phyloP scores from a whole-genome alignment of 1,284 basidiomycete species.

The Cutaneotrichosporon mucoides region DNA sequence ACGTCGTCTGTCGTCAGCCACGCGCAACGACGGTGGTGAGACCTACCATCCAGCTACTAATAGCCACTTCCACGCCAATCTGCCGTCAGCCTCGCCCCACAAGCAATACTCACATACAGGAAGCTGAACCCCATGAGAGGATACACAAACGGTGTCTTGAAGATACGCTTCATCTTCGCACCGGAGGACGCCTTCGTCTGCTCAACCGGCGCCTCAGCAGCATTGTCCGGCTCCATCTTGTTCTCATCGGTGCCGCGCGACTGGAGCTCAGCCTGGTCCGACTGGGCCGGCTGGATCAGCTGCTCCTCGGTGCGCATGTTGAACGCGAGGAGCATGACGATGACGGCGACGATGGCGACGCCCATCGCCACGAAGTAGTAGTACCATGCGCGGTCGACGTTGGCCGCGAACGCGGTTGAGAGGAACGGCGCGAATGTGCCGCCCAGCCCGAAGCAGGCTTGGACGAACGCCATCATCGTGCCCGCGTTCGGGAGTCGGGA shows the following conservation, averaged over 20 bases:
- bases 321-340: constrained; percentile 17
- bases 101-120: constrained; percentile 11
- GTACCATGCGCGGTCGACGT: constrained; percentile 11
- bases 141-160: constrained; percentile 10
- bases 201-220: neutral
- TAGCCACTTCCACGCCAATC: constrained; percentile 18
- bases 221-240: too few relatives aligned
- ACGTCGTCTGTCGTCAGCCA: constrained; percentile 12
- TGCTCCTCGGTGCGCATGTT: constrained; percentile 19
- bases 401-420: constrained; percentile 57
- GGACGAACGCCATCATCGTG: constrained; percentile 22
- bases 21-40: neutral
- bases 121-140: constrained; percentile 12
- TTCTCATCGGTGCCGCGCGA: too few relatives aligned
- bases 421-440: constrained; percentile 60
- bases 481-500: constrained; percentile 17
- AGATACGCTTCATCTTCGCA: constrained; percentile 18
- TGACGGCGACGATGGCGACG: constrained; percentile 7
- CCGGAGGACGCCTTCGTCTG: neutral
- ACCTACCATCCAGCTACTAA: constrained; percentile 9
- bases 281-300: constrained; percentile 1
- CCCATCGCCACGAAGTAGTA: constrained; percentile 20
- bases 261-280: too few relatives aligned
- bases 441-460: constrained; percentile 52
- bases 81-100: neutral